Percentiles rank a stretch among this genome's conserved stretches.
Evolutionary conservation across 202 grass and related monocot genomes (phyloP).

Genomic region (Dendrocalamus latiflorus): DNA sequence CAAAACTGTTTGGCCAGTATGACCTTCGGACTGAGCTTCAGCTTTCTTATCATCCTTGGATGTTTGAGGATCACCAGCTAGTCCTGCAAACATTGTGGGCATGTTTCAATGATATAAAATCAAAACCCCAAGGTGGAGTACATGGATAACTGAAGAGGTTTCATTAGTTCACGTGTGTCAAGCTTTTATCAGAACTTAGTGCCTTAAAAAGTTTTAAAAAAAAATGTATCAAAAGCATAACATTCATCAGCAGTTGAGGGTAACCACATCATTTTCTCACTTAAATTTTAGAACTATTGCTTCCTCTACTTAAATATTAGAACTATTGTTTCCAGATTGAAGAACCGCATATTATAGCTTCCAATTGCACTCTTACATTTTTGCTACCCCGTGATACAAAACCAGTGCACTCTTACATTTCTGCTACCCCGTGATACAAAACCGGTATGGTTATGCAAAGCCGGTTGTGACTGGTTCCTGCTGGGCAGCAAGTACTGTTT

Average conservation of each 20-base stretch:
- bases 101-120: slow-evolving; percentile 22
- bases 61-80: slow-evolving; percentile 55
- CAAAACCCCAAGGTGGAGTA: background rate
- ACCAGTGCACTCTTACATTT: too few species aligned
- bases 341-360: background rate
- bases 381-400: too few species aligned
- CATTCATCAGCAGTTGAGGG: background rate
- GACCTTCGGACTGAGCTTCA: slow-evolving; percentile 49
- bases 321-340: too few species aligned
- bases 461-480: background rate
- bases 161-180: background rate
- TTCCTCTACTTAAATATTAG: too few species aligned
- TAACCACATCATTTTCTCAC: background rate
- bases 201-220: background rate
- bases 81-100: slow-evolving; percentile 39
- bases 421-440: too few species aligned
- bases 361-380: background rate
- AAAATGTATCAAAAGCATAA: background rate
- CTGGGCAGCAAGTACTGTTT: background rate
- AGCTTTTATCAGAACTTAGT: background rate
- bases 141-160: background rate
- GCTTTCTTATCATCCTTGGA: slow-evolving; percentile 52
- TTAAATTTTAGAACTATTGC: background rate
- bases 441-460: background rate
- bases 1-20: slow-evolving; percentile 59